Conservation (phyloP, 1,284 basidiomycete species). For the Papiliotrema laurentii region DNA sequence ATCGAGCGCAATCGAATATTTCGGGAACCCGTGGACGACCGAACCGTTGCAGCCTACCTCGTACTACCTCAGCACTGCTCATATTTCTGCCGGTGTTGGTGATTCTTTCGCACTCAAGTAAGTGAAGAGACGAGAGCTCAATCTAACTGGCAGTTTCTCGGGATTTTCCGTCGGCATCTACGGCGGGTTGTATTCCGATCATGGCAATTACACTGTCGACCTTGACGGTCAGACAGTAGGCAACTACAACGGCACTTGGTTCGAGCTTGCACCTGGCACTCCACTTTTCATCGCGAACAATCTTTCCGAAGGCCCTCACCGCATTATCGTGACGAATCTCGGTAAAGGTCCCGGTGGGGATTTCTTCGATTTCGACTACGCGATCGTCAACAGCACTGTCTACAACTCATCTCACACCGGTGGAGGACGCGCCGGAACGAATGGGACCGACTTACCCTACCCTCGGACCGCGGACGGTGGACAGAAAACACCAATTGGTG, state of each 20-base stretch:
- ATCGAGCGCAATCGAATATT: background rate
- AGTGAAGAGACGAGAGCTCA: background rate
- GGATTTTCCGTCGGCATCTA: slow-evolving; percentile 7
- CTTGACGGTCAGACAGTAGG: slow-evolving; percentile 12
- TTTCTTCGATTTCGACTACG: slow-evolving; percentile 16
- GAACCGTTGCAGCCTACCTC: background rate
- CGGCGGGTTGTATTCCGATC: slow-evolving; percentile 6
- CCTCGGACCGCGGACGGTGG: background rate
- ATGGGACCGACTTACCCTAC: background rate
- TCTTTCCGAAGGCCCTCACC: slow-evolving; percentile 14
- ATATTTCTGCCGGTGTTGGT: background rate
- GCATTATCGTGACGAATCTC: slow-evolving; percentile 13
- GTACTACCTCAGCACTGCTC: slow-evolving; percentile 8
- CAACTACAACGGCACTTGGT: slow-evolving; percentile 12
- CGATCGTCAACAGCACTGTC: slow-evolving; percentile 13
- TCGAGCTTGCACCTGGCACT: slow-evolving; percentile 3
- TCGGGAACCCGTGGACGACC: background rate
- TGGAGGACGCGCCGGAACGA: background rate
- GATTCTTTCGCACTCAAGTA: slow-evolving; percentile 4
- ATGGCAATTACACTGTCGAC: slow-evolving; percentile 12
- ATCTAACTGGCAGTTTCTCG: slow-evolving; percentile 5
- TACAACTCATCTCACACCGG: background rate
- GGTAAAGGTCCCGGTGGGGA: slow-evolving; percentile 8
- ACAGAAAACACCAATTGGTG: slow-evolving; percentile 1
- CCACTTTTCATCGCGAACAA: slow-evolving; percentile 11